Evolutionary conservation across 148 eudicot genomes (phyloP).

Genomic region (Rhododendron kiyosumense): DNA sequence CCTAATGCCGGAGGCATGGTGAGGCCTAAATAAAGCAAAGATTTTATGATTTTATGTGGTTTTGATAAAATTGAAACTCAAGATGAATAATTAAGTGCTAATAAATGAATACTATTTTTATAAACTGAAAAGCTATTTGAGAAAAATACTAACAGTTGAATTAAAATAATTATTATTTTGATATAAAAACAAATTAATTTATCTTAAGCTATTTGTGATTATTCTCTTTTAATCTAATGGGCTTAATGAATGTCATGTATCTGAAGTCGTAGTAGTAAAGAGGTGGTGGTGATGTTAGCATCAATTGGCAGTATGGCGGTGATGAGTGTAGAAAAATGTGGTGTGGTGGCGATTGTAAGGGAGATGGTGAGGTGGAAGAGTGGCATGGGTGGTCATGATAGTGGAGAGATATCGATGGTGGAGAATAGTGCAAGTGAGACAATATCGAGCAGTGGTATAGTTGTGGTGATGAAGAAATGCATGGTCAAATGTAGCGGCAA

Average conservation of each 20-base stretch:
- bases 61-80: too few species aligned
- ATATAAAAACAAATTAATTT: too few species aligned
- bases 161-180: too few species aligned
- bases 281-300: not conserved
- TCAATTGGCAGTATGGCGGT: not conserved
- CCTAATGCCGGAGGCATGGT: too few species aligned
- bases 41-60: too few species aligned
- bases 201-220: too few species aligned
- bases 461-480: not conserved
- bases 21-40: too few species aligned
- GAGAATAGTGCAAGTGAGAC: not conserved
- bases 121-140: too few species aligned
- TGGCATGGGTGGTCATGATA: constrained; percentile 6
- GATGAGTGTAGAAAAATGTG: not conserved
- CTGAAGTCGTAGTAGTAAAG: not conserved
- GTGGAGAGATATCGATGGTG: not conserved
- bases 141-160: too few species aligned
- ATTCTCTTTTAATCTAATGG: not conserved
- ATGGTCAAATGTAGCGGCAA: not conserved
- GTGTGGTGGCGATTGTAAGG: not conserved
- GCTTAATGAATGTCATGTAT: not conserved
- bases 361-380: not conserved
- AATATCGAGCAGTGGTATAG: not conserved
- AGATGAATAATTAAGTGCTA: too few species aligned
- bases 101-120: not conserved